A percentile compares a stretch with the other conserved stretches of the same genome.
Conservation (phyloP, 2,329 filamentous ascomycete species). For the Sporothrix sp. region DNA sequence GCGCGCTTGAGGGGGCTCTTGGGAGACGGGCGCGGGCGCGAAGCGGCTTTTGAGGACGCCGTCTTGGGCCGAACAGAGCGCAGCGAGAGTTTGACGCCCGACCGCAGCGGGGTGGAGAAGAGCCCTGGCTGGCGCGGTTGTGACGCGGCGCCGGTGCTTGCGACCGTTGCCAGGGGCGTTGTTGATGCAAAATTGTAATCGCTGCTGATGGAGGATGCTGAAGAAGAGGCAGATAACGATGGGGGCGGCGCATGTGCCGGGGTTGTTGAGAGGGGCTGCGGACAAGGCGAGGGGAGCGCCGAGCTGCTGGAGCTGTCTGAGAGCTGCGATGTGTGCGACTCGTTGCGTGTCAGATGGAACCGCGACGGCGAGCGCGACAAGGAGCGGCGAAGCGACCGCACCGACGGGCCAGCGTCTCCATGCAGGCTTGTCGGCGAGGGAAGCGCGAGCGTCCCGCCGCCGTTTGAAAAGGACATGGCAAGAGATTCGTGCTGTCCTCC, state of each 20-base stretch:
- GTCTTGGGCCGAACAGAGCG: slow-evolving; percentile 53
- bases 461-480: slow-evolving; percentile 48
- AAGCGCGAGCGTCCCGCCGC: slow-evolving; percentile 67
- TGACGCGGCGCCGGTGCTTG: slow-evolving; percentile 15
- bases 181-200: slow-evolving; percentile 8
- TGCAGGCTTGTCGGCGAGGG: slow-evolving; percentile 77
- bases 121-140: slow-evolving; percentile 29
- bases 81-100: slow-evolving; percentile 56
- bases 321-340: slow-evolving; percentile 39
- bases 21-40: slow-evolving; percentile 60
- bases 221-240: slow-evolving; percentile 9
- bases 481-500: no score
- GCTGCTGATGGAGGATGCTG: slow-evolving; percentile 11
- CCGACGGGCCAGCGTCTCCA: slow-evolving; percentile 67
- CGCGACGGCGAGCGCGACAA: slow-evolving; percentile 92
- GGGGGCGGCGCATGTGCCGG: slow-evolving; percentile 12
- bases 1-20: slow-evolving; percentile 75
- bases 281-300: slow-evolving; percentile 46
- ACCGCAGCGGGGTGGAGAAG: slow-evolving; percentile 54
- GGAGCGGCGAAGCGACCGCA: slow-evolving; percentile 75
- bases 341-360: slow-evolving; percentile 52
- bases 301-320: slow-evolving; percentile 44
- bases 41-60: slow-evolving; percentile 42
- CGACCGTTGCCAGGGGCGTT: slow-evolving; percentile 5
- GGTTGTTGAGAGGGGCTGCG: slow-evolving; percentile 15